A percentile compares a stretch with the other conserved stretches of the same genome.
Evolutionary conservation across 2,329 filamentous ascomycete genomes (phyloP).

Genomic region (Coniella vitis): DNA sequence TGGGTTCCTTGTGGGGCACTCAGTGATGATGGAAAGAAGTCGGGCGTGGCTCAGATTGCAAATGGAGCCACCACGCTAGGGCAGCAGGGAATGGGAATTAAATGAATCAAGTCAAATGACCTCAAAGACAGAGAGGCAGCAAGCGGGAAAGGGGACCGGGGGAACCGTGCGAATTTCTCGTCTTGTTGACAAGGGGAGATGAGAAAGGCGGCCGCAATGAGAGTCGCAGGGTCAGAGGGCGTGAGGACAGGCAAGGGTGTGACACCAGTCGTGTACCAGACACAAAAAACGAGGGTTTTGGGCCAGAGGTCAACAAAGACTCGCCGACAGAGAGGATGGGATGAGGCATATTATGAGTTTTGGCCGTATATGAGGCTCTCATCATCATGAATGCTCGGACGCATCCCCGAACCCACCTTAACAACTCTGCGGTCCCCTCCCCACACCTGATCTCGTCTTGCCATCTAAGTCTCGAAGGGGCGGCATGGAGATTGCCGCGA

Average conservation of each 20-base stretch:
- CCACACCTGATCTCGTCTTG: neutral
- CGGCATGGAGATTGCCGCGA: neutral
- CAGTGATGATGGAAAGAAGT: slow-evolving; percentile 3
- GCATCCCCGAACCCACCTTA: neutral
- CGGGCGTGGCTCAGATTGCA: slow-evolving; percentile 3
- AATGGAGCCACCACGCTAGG: slow-evolving; percentile 1
- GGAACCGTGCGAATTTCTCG: slow-evolving; percentile 10
- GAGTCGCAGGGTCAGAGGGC: neutral
- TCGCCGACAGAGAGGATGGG: neutral
- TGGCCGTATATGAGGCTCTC: slow-evolving; percentile 6
- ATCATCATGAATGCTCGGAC: slow-evolving; percentile 5
- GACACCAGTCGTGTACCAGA: slow-evolving; percentile 5
- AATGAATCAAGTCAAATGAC: neutral
- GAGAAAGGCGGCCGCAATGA: neutral
- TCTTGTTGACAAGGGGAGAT: slow-evolving; percentile 2
- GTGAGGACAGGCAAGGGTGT: slow-evolving; percentile 2
- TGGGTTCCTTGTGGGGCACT: slow-evolving; percentile 7
- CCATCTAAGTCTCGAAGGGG: too few relatives aligned
- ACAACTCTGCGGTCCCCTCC: slow-evolving; percentile 1
- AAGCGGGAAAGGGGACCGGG: slow-evolving; percentile 7
- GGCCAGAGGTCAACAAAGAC: neutral
- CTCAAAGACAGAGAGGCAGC: slow-evolving; percentile 5
- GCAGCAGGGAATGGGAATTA: slow-evolving; percentile 1
- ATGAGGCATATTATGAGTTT: slow-evolving; percentile 10
- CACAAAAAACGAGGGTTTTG: neutral